These are phyloP conservation scores for Pichia sp. DNA, from an alignment of 1,139 yeast genomes.

Conservation along the genomic window DNA sequence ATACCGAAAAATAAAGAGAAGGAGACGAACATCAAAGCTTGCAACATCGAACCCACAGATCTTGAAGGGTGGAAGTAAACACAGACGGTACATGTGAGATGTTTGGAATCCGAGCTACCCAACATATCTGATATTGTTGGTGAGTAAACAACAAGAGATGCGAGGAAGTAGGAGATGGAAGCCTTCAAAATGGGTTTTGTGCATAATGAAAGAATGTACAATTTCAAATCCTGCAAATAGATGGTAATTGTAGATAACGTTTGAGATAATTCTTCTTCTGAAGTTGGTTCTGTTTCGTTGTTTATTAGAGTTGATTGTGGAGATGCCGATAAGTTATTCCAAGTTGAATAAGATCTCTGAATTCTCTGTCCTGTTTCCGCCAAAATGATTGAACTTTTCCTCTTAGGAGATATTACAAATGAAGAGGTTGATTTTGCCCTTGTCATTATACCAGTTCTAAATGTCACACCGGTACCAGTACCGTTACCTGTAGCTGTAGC, in stretches of 20 bases:
- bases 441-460: neutral
- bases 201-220: conserved; percentile 4
- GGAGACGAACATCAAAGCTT: conserved; percentile 56
- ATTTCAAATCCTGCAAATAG: conserved; percentile 7
- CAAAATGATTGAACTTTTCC: conserved; percentile 25
- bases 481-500: too few species aligned
- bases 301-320: neutral
- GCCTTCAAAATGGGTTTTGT: conserved; percentile 46
- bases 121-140: conserved; percentile 45
- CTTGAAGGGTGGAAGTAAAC: conserved; percentile 83
- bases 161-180: conserved; percentile 62
- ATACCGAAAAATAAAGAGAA: conserved; percentile 52
- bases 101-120: conserved; percentile 71
- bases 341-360: conserved; percentile 23
- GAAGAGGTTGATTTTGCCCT: conserved; percentile 12
- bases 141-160: conserved; percentile 70
- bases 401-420: conserved; percentile 11
- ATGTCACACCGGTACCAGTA: neutral
- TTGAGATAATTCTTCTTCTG: neutral
- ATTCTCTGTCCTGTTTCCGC: conserved; percentile 25
- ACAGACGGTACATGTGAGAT: conserved; percentile 73
- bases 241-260: neutral
- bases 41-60: conserved; percentile 75
- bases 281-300: neutral
- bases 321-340: conserved; percentile 8